These are phyloP conservation scores for Phytophthora fragariae DNA, from an alignment of 352 stramenopile genomes.

Conservation along the genomic window DNA sequence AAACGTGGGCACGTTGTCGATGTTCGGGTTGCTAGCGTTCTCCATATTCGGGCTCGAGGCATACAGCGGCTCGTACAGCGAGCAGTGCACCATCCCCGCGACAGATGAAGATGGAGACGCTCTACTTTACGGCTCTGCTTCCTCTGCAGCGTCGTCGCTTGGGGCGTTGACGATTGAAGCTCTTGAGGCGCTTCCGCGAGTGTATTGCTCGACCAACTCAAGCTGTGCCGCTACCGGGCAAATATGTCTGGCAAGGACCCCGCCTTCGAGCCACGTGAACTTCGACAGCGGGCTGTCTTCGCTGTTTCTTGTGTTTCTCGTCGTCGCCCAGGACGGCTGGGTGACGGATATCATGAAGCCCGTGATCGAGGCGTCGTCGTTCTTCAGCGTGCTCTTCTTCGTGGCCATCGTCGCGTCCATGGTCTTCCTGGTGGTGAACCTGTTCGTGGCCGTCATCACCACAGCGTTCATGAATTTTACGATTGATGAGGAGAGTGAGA, in stretches of 20 bases:
- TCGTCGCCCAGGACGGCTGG: constrained; percentile 83
- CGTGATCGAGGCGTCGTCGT: constrained; percentile 67
- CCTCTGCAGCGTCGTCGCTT: constrained; percentile 20
- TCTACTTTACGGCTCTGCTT: constrained; percentile 13
- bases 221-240: constrained; percentile 49
- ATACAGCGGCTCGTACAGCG: constrained; percentile 60
- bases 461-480: constrained; percentile 88
- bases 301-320: constrained; percentile 81
- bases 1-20: constrained; percentile 73
- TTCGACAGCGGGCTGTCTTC: constrained; percentile 77
- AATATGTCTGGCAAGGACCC: constrained; percentile 40
- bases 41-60: constrained; percentile 82
- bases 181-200: constrained; percentile 49
- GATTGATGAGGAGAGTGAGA: constrained; percentile 53
- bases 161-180: constrained; percentile 29
- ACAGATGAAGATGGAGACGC: neutral
- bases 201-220: constrained; percentile 58
- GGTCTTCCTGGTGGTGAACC: constrained; percentile 85
- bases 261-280: constrained; percentile 65
- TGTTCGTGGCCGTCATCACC: constrained; percentile 87
- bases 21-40: constrained; percentile 83
- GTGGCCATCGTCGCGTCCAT: constrained; percentile 75
- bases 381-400: constrained; percentile 70
- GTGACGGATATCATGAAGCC: constrained; percentile 83
- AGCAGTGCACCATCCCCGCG: constrained; percentile 50